Evolutionary conservation across 2,329 filamentous ascomycete genomes (phyloP), one percentile per base, ranked within the genome.

Genomic region (Colletotrichum orchidophilum): DNA sequence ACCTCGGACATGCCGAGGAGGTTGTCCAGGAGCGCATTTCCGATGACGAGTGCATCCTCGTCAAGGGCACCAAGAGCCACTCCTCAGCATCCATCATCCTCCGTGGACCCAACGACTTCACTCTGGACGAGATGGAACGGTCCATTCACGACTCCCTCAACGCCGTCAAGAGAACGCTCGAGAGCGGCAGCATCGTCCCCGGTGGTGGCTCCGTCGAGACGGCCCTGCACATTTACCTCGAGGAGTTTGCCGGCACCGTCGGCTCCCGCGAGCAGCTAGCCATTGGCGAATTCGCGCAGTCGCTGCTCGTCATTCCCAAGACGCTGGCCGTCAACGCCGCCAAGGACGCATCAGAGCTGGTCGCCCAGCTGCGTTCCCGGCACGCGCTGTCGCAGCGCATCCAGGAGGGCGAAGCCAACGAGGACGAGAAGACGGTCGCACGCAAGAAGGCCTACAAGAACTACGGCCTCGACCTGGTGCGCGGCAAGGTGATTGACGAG

Each of bases 361-460:
- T 97, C 26, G 96, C 96, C 29, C 96, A 98, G 84, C 91, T 99
- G 74, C 95, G 96, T 75, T 96, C 95, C 76, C 91, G 96, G 77
- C 96, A 99, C 82, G 96, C 96, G 39, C 89, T 98, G 60, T 97
- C 95, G 70, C 96, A 99, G 85, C 94, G 95, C 76, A 94, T 95
- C 74, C 90, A 94, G 78, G 94, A 97, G 75, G 92, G 92, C n/a
- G 93, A 95, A 76, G 91, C 88, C 63, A 91, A 90, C 76, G 94
- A 96, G 82, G 93, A 97, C 78, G 94, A 96, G 82, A 97, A 97
- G 88, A 91, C 91, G 63, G 88, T 96, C 70, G 94, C 95, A 59
- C 94, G 94, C 83, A 96, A 96, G 85, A 98, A 97, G 91, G 94
- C 93, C 77, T 99, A 98, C 88, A 96, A 96, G 86, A 99, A 99